A percentile compares a stretch with the other conserved stretches of the same genome.
phyloP scores from a whole-genome alignment of 345 rosid genomes.

The Cardamine resedifolia region DNA sequence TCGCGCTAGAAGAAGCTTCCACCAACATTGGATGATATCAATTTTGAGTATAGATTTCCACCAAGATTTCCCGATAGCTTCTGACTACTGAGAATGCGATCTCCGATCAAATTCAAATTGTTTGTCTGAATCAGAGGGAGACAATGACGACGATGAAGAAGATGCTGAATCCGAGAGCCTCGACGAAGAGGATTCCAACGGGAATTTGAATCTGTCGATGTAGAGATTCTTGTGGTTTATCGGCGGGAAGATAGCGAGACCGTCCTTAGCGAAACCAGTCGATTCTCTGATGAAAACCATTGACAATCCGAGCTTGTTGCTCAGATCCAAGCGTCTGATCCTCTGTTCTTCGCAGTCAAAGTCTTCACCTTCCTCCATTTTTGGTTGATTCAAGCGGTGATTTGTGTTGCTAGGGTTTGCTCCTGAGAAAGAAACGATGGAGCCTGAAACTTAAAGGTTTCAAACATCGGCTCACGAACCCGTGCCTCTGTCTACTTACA shows the following conservation, averaged over 20 bases:
- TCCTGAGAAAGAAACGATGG: neutral
- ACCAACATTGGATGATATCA: conserved; percentile 34
- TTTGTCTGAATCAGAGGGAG: conserved; percentile 17
- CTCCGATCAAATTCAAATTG: neutral
- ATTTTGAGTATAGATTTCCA: neutral
- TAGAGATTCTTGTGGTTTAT: conserved; percentile 50
- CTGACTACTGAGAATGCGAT: neutral
- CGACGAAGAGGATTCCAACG: conserved; percentile 17
- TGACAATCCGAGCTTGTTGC: conserved; percentile 7
- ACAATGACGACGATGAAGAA: neutral
- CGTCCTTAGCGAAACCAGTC: conserved; percentile 5
- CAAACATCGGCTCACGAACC: neutral
- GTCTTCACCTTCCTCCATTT: conserved; percentile 25
- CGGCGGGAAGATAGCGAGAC: conserved; percentile 46
- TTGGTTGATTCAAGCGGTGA: neutral
- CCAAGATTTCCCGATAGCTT: neutral
- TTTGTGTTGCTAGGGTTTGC: neutral
- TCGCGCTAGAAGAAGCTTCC: conserved; percentile 31
- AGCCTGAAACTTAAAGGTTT: neutral
- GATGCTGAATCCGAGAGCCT: neutral
- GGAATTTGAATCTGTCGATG: neutral
- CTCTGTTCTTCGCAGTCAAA: neutral
- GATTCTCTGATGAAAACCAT: conserved; percentile 44
- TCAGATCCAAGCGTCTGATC: neutral
- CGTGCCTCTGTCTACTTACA: neutral